Base-by-base conservation (phyloP, 371 early-diverging fungal species). In the Zopfochytrium polystomum region DNA sequence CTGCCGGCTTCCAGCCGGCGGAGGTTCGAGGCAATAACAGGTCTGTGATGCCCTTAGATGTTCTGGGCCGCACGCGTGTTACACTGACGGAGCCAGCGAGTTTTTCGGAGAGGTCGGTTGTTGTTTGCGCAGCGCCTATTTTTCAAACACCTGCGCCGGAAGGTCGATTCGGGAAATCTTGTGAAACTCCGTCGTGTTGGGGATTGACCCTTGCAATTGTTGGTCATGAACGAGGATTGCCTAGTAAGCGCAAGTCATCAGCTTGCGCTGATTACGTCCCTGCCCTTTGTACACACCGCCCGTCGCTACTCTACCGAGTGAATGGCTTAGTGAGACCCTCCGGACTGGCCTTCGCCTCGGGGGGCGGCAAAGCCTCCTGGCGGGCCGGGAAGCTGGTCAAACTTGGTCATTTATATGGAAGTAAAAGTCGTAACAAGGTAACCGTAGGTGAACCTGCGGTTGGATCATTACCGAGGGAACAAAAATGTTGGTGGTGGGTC, bases 111-210 rank as follows among this genome's bases (percentile, higher is more conserved):
- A 80, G 83, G 80, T 77, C 77, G 85, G 79, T 84, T 82, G 81
- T 83, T 85, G 83, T 86, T 84, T 80, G 80, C 80, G 78, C 83
- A 83, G 84, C 84, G 83, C 83, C 84, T 80, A 80, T 83, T 84
- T 84, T 81, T 84, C 74, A 58, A 66, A 65, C 67, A 57, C 80
- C 79, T 82, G 72, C 77, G 69, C 76, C 72, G 80, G 72, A 75
- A 82, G 78, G 81, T 63, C 74, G n/a, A n/a, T n/a, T n/a, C 70
- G 79, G 80, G 78, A 76, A 75, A 82, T 76, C 80, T 81, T 81
- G 70, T 74, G 72, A 77, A 83, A 80, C 68, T 78, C 76, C 66
- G 71, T 80, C 82, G 79, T 82, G 82, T 73, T 81, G 77, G 81
- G 78, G 77, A 79, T 83, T 76, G 79, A 74, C 77, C 79, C 71